These are phyloP conservation scores for Nymphaea thermarum DNA, from an alignment of 164 flowering plant genomes.

Conservation along the genomic window DNA sequence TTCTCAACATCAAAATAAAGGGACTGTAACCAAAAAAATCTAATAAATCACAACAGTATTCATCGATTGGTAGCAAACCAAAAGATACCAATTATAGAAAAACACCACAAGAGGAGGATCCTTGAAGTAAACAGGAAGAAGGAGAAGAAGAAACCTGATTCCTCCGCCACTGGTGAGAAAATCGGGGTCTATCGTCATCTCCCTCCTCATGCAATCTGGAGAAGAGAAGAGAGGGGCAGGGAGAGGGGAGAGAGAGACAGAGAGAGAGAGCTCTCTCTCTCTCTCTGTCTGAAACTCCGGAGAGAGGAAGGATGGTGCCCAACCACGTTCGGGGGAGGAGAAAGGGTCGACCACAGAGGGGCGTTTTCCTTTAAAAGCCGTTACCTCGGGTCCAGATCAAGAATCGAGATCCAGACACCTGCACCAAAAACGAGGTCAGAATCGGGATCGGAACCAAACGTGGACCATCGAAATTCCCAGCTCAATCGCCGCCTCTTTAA, in stretches of 20 bases:
- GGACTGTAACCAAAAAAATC: too few relatives aligned
- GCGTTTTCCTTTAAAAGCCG: not conserved
- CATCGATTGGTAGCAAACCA: not conserved
- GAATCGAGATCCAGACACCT: too few relatives aligned
- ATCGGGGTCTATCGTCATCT: conserved; percentile 20
- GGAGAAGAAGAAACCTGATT: conserved; percentile 28
- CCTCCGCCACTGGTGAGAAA: conserved; percentile 55
- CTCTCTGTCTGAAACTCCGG: too few relatives aligned
- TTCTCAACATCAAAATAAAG: too few relatives aligned
- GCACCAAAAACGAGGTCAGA: too few relatives aligned
- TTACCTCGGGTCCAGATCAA: not conserved
- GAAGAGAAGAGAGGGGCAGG: too few relatives aligned
- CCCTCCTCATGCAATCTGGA: not conserved
- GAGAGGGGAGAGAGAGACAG: too few relatives aligned
- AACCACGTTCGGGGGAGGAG: not conserved
- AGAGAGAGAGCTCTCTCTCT: not conserved
- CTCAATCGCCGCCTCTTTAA: too few relatives aligned
- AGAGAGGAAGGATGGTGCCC: too few relatives aligned
- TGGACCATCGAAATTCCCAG: too few relatives aligned
- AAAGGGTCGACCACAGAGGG: not conserved
- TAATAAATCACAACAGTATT: too few relatives aligned
- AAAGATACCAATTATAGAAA: not conserved
- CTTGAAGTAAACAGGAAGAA: not conserved
- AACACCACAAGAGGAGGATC: not conserved
- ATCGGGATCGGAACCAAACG: too few relatives aligned